Base-by-base conservation (phyloP, 2,329 filamentous ascomycete species). In the Apiospora kogelbergensis region DNA sequence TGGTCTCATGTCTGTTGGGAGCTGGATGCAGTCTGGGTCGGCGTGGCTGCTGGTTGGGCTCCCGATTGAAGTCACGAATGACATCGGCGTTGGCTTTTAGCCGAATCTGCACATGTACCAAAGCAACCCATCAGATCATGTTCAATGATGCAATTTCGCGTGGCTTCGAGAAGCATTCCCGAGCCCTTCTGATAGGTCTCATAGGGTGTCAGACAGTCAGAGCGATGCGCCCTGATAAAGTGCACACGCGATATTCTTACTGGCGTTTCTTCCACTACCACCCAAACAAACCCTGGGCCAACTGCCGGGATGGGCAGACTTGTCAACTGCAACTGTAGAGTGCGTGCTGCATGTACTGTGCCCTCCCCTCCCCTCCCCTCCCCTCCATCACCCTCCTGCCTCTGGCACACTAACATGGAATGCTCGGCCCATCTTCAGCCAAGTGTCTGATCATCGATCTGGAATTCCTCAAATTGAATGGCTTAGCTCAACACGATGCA, bases 141-240 rank as follows among this genome's bases (percentile, higher is more conserved):
- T 60, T 30, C 53, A 60, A 60, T 60, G 53, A 60, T 60, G 53
- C 53, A 60, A 60, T 60, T 60, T 37, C 37, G 30, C 53, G 30
- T 60, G 53, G 53, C 53, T 60, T 60, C 53, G 37, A 26, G 53
- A 60, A 60, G 53, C 53, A 60, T 60, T 60, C 53, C 40, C 53
- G 9, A 17, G 22, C 30, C 30, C 20, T 22, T 60, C 53, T 60
- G 13, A 60, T 37, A 37, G 33, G 33, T 33, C 33, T 33, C 33
- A 33, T 33, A 33, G 30, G 30, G 26, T 30, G 48, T 60, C 53
- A 60, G 53, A 60, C 26, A 37, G 30, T 6, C 22, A 60, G 7
- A 60, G 30, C 20, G 53, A 60, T 60, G 53, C 53, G 53, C 53
- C 26, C 30, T 60, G 53, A 60, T 60, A 60, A 11, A 60, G 53